A percentile compares a stretch with the other conserved stretches of the same genome.
These are phyloP conservation scores for Panicum virgatum DNA, from an alignment of 202 grass and related monocot genomes.

Conservation along the genomic window DNA sequence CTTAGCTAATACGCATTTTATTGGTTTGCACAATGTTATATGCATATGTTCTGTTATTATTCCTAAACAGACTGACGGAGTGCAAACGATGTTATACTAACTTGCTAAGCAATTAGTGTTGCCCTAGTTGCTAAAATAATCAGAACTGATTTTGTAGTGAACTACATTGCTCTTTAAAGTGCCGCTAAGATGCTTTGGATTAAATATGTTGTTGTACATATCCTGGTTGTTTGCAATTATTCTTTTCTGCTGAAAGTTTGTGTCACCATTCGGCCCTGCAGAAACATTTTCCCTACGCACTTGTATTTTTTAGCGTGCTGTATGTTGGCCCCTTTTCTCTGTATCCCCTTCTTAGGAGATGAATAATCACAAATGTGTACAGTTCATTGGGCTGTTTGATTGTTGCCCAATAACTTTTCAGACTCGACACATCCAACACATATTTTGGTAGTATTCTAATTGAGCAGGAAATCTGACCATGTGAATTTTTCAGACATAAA, in stretches of 20 bases:
- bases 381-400: conserved; percentile 17
- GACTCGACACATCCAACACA: background rate
- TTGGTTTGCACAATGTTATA: background rate
- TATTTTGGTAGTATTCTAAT: background rate
- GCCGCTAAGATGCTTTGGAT: background rate
- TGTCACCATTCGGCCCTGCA: background rate
- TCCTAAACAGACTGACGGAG: background rate
- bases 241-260: background rate
- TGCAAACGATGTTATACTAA: background rate
- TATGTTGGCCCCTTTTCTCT: background rate
- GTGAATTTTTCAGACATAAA: background rate
- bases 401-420: background rate
- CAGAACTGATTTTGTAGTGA: background rate
- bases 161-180: background rate
- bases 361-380: background rate
- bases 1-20: conserved; percentile 10
- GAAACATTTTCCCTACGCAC: background rate
- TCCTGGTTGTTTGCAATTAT: background rate
- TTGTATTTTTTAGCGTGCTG: background rate
- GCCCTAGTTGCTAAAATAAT: background rate
- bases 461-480: background rate
- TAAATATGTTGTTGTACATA: background rate
- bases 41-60: conserved; percentile 2
- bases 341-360: background rate
- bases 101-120: background rate